These are phyloP conservation scores for Coniosporium tulheliwenetii DNA, from an alignment of 2,329 filamentous ascomycete species.

Conservation along the genomic window DNA sequence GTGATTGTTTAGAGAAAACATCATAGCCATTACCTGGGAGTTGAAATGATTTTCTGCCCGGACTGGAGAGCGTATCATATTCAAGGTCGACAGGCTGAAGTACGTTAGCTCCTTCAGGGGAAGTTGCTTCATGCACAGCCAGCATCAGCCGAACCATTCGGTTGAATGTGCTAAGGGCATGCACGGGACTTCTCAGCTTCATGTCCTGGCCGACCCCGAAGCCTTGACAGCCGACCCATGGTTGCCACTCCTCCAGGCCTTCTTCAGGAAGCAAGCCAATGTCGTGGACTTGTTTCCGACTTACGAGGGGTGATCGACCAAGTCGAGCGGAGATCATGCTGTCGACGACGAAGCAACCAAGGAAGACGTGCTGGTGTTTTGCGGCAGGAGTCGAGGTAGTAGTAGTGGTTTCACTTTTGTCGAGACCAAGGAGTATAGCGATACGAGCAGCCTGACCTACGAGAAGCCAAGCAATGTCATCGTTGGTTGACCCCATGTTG, in stretches of 20 bases:
- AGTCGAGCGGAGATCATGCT: slow-evolving; percentile 38
- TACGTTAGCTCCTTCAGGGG: too few relatives aligned
- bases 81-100: too few relatives aligned
- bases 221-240: slow-evolving; percentile 43
- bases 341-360: slow-evolving; percentile 49
- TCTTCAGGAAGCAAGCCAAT: slow-evolving; percentile 43
- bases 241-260: slow-evolving; percentile 59
- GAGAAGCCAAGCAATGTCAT: slow-evolving; percentile 45
- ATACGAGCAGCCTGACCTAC: slow-evolving; percentile 48
- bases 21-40: too few relatives aligned
- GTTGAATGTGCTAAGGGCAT: slow-evolving; percentile 38
- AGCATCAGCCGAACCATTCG: slow-evolving; percentile 23
- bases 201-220: slow-evolving; percentile 17
- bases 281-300: slow-evolving; percentile 29
- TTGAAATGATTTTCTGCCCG: too few relatives aligned
- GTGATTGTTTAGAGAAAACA: too few relatives aligned
- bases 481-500: slow-evolving; percentile 43
- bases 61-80: too few relatives aligned
- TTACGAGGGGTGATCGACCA: slow-evolving; percentile 34
- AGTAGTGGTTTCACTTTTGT: slow-evolving; percentile 19
- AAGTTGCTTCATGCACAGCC: too few relatives aligned
- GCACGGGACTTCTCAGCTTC: slow-evolving; percentile 13
- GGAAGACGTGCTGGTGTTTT: slow-evolving; percentile 27
- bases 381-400: slow-evolving; percentile 9
- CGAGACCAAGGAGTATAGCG: slow-evolving; percentile 22